Percentiles rank a stretch among this genome's conserved stretches.
These are phyloP conservation scores for Fistulina hepatica DNA, from an alignment of 1,284 basidiomycete species.

Conservation along the genomic window DNA sequence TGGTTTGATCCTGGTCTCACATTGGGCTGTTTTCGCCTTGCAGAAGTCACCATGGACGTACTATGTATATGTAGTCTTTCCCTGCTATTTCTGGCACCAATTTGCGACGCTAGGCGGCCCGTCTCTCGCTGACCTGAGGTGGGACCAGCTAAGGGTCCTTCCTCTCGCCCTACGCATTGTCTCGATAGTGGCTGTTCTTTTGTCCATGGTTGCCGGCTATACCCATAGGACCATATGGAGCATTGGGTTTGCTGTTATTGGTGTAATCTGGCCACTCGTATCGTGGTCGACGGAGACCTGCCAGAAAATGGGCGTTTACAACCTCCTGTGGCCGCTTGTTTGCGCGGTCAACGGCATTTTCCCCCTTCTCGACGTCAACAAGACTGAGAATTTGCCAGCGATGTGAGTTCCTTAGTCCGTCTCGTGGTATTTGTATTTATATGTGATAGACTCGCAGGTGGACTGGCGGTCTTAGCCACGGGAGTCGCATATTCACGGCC, in stretches of 20 bases:
- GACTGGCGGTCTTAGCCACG: conserved; percentile 18
- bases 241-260: conserved; percentile 52
- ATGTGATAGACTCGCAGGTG: background rate
- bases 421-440: background rate
- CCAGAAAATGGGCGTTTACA: conserved; percentile 22
- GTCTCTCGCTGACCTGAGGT: conserved; percentile 11
- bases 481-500: conserved; percentile 19
- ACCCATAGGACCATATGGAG: conserved; percentile 68
- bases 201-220: conserved; percentile 49
- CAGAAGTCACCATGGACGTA: conserved; percentile 66
- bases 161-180: too few species aligned
- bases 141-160: conserved; percentile 5
- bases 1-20: conserved; percentile 25
- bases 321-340: conserved; percentile 37
- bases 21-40: conserved; percentile 44
- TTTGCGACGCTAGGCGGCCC: conserved; percentile 25
- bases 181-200: conserved; percentile 2
- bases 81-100: conserved; percentile 66
- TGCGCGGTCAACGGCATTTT: conserved; percentile 57
- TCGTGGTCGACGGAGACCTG: conserved; percentile 32
- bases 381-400: conserved; percentile 48
- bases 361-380: conserved; percentile 64
- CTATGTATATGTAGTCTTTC: conserved; percentile 69
- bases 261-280: conserved; percentile 54
- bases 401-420: conserved; percentile 45